Conservation (phyloP, 257 asterid species). For the Solanum chmielewskii region DNA sequence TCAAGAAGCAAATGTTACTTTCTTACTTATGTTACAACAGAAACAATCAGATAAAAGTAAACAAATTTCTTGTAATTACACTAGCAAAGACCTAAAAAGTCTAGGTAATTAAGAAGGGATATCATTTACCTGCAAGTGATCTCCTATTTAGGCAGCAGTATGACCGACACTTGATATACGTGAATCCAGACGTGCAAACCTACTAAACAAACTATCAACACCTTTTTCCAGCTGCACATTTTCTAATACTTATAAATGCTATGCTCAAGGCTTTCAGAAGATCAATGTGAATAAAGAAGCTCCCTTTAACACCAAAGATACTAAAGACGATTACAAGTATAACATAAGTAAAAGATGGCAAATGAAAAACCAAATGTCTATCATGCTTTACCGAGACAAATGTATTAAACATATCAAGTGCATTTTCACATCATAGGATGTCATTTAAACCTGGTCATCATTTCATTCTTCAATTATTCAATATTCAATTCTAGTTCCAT, state of each 20-base stretch:
- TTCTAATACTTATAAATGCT: neutral
- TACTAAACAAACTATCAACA: constrained; percentile 90
- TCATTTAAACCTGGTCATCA: neutral
- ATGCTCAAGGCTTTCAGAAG: neutral
- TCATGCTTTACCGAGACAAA: neutral
- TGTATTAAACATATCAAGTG: too few relatives aligned
- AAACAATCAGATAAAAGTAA: neutral
- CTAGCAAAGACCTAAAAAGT: neutral
- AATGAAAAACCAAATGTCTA: neutral
- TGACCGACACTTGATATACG: constrained; percentile 99
- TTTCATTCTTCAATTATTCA: neutral
- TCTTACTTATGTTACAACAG: neutral
- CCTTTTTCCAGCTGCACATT: constrained; percentile 87
- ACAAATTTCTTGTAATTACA: neutral
- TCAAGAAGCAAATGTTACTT: neutral
- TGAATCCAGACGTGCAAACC: constrained; percentile 91
- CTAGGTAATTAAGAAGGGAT: neutral
- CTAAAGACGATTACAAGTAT: too few relatives aligned
- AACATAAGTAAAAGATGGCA: neutral
- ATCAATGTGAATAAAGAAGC: neutral
- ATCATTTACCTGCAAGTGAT: constrained; percentile 71
- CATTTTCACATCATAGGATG: too few relatives aligned
- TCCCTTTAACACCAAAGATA: neutral
- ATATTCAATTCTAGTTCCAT: constrained; percentile 41
- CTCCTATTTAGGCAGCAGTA: constrained; percentile 99